Percentiles rank a stretch among this genome's conserved stretches.
Conservation (phyloP, 331 rosid species). For the Dryas integrifolia region DNA sequence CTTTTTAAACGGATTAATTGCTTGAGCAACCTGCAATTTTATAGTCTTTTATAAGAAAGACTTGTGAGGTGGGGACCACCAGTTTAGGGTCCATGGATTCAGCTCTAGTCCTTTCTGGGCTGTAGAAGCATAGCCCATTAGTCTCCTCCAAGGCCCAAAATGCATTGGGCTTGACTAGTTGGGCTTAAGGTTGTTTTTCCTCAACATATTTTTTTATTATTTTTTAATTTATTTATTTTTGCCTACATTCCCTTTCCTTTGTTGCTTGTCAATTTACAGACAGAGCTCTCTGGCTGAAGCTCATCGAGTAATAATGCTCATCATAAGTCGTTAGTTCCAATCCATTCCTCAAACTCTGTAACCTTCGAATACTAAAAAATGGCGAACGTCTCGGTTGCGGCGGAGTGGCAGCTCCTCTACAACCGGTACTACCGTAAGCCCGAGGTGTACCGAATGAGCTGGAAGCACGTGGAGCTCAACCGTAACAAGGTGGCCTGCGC, state of each 20-base stretch:
- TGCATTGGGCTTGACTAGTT: background rate
- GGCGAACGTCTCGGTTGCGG: constrained; percentile 94
- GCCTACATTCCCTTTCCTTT: too few species aligned
- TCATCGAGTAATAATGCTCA: background rate
- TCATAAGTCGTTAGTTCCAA: too few species aligned
- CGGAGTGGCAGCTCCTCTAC: constrained; percentile 98
- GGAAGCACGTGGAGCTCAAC: constrained; percentile 80
- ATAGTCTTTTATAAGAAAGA: too few species aligned
- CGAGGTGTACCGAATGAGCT: constrained; percentile 65
- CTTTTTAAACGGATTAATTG: constrained; percentile 6
- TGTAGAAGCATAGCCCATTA: background rate
- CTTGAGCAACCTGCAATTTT: constrained; percentile 36
- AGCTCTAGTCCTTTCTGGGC: background rate
- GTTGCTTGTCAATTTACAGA: background rate
- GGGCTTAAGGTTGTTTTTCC: too few species aligned
- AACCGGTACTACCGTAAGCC: constrained; percentile 91
- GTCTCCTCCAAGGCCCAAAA: background rate
- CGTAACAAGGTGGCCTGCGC: constrained; percentile 92
- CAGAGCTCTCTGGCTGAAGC: background rate
- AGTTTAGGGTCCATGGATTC: background rate
- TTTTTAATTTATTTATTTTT: background rate
- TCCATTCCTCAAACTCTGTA: background rate
- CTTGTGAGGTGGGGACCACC: too few species aligned
- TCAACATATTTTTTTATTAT: background rate
- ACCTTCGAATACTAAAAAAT: constrained; percentile 23